Percentiles rank a stretch among this genome's conserved stretches.
These are phyloP conservation scores for Graphilbum fragrans DNA, from an alignment of 2,329 filamentous ascomycete species.

Conservation along the genomic window DNA sequence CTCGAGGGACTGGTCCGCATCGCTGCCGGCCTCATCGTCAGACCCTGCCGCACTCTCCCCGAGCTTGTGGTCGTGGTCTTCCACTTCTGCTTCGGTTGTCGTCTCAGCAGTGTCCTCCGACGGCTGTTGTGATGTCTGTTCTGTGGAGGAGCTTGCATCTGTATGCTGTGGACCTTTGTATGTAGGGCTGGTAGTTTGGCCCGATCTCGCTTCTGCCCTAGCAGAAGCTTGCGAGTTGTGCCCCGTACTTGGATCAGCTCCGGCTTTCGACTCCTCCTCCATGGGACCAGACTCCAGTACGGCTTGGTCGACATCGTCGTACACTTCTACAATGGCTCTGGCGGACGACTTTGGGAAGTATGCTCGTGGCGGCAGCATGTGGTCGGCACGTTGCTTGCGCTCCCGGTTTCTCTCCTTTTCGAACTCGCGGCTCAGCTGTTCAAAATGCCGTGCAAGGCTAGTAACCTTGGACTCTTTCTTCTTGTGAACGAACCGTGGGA, in stretches of 20 bases:
- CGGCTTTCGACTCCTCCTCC: constrained; percentile 41
- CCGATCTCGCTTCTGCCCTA: too few species aligned
- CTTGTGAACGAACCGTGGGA: constrained; percentile 75
- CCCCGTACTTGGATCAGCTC: constrained; percentile 17
- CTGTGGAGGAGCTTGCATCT: too few species aligned
- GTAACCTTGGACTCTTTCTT: constrained; percentile 70
- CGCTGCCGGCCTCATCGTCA: constrained; percentile 58
- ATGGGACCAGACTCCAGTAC: constrained; percentile 65
- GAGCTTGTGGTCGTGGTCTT: background rate
- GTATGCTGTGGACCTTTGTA: too few species aligned
- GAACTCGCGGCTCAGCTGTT: constrained; percentile 91
- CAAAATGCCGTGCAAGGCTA: constrained; percentile 88
- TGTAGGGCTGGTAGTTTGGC: background rate
- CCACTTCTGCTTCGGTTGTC: background rate
- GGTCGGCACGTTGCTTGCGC: constrained; percentile 65
- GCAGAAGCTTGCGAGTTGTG: too few species aligned
- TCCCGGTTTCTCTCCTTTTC: constrained; percentile 88
- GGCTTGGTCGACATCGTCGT: constrained; percentile 85
- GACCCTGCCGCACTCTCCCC: constrained; percentile 31
- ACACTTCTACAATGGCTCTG: constrained; percentile 93
- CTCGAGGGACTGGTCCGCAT: constrained; percentile 60
- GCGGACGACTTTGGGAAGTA: constrained; percentile 78
- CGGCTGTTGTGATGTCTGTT: too few species aligned
- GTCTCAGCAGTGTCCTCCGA: constrained; percentile 13
- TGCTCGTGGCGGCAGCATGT: constrained; percentile 57